A percentile compares a stretch with the other conserved stretches of the same genome.
These are phyloP conservation scores for Ramaria rubella DNA, from an alignment of 768 basidiomycete genomes.

Conservation along the genomic window DNA sequence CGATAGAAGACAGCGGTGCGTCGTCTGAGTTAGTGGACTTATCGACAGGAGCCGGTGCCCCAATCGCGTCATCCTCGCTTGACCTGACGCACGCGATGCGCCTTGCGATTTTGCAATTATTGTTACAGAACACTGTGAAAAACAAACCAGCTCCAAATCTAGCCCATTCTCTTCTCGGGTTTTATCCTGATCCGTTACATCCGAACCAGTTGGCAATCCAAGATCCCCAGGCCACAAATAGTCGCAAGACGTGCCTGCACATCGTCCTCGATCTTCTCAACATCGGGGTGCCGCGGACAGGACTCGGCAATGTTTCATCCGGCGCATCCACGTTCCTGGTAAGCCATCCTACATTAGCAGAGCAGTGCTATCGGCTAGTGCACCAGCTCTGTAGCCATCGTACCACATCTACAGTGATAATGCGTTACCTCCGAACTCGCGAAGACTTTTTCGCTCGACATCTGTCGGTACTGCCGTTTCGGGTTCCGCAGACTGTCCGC, in stretches of 20 bases:
- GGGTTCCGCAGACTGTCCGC: conserved; percentile 43
- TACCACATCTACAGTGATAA: conserved; percentile 70
- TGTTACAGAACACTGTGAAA: conserved; percentile 68
- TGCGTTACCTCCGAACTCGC: conserved; percentile 79
- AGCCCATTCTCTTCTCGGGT: conserved; percentile 76
- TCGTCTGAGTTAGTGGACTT: conserved; percentile 58
- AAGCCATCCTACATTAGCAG: conserved; percentile 70
- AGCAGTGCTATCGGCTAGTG: conserved; percentile 76
- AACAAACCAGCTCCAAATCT: conserved; percentile 69
- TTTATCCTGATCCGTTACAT: conserved; percentile 48
- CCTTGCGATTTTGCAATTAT: conserved; percentile 70
- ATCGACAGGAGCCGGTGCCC: conserved; percentile 68
- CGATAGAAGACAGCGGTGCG: conserved; percentile 50
- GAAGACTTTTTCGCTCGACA: conserved; percentile 89
- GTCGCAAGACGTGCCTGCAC: conserved; percentile 68
- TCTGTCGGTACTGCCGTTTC: conserved; percentile 66
- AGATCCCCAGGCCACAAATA: conserved; percentile 70
- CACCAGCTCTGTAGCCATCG: conserved; percentile 86
- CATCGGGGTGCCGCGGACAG: conserved; percentile 52
- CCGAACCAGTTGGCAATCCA: conserved; percentile 53
- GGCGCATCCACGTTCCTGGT: conserved; percentile 48
- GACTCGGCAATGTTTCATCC: conserved; percentile 23
- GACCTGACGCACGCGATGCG: conserved; percentile 57
- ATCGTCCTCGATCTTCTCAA: conserved; percentile 74
- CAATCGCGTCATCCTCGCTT: conserved; percentile 37